Evolutionary conservation across 2,329 filamentous ascomycete genomes (phyloP).

Genomic region (Phoma sp.): DNA sequence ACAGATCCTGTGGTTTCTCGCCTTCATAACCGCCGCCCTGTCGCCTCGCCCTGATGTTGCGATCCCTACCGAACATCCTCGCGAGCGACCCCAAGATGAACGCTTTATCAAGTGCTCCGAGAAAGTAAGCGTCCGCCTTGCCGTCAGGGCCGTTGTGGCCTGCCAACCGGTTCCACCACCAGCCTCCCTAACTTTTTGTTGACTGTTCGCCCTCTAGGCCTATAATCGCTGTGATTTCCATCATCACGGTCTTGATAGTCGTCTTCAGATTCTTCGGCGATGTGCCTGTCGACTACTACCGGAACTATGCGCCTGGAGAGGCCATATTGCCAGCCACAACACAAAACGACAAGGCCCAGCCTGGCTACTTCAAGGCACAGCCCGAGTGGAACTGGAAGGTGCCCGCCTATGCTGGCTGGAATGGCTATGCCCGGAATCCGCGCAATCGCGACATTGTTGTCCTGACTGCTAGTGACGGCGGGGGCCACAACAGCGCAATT

Average conservation of each 20-base stretch:
- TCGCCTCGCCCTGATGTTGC: conserved; percentile 4
- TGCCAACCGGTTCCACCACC: background rate
- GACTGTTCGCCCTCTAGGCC: conserved; percentile 17
- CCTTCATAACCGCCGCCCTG: conserved; percentile 4
- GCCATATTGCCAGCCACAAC: conserved; percentile 19
- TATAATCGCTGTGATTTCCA: conserved; percentile 27
- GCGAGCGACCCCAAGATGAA: conserved; percentile 10
- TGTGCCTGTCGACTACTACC: conserved; percentile 34
- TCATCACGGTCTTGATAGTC: conserved; percentile 29
- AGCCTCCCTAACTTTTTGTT: background rate
- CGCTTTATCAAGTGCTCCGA: conserved; percentile 8
- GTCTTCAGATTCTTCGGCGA: conserved; percentile 36
- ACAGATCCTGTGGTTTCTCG: background rate
- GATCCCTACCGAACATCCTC: conserved; percentile 6
- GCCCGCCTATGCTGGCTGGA: conserved; percentile 33
- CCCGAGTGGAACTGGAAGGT: conserved; percentile 43
- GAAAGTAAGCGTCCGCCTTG: conserved; percentile 1
- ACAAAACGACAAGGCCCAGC: conserved; percentile 35
- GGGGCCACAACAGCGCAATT: conserved; percentile 51
- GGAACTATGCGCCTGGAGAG: conserved; percentile 31
- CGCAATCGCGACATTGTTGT: conserved; percentile 46
- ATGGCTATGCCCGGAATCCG: conserved; percentile 40
- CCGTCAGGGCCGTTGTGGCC: background rate
- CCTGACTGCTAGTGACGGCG: conserved; percentile 51
- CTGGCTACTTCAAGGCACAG: conserved; percentile 40